Percentiles rank a stretch among this genome's conserved stretches.
Evolutionary conservation across 1,139 yeast genomes (phyloP).

Genomic region (Pneumocystis sp.): DNA sequence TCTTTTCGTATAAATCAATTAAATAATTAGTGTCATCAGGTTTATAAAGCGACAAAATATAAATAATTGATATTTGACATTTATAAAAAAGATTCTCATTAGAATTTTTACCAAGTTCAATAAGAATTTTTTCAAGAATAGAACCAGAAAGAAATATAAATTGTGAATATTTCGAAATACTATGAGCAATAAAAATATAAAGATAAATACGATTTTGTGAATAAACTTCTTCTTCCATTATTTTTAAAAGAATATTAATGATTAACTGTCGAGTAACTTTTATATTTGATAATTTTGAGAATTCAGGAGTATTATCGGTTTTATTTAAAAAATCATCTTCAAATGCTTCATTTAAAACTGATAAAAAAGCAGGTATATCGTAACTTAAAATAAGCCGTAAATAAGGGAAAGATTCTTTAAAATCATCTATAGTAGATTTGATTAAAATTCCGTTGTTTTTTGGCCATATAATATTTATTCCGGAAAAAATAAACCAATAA

Average conservation of each 20-base stretch:
- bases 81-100: constrained; percentile 33
- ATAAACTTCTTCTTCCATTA: constrained; percentile 26
- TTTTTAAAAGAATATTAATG: constrained; percentile 48
- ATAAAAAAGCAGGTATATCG: constrained; percentile 44
- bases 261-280: constrained; percentile 46
- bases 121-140: constrained; percentile 34
- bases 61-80: constrained; percentile 58
- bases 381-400: constrained; percentile 34
- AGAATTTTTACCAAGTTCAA: constrained; percentile 35
- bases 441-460: constrained; percentile 21
- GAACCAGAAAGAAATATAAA: constrained; percentile 56
- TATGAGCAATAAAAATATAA: constrained; percentile 57
- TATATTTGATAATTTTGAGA: constrained; percentile 18
- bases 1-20: constrained; percentile 38
- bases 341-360: constrained; percentile 59
- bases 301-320: constrained; percentile 14
- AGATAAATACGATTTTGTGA: constrained; percentile 30
- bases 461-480: constrained; percentile 37
- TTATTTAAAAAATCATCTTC: constrained; percentile 53
- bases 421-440: constrained; percentile 16
- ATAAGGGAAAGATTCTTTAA: constrained; percentile 41
- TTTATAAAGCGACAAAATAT: constrained; percentile 46
- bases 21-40: constrained; percentile 38
- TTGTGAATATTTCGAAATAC: constrained; percentile 67
- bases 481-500: constrained; percentile 43